Evolutionary conservation across 495 filamentous ascomycete genomes (phyloP).

Genomic region (Tuber aestivum): DNA sequence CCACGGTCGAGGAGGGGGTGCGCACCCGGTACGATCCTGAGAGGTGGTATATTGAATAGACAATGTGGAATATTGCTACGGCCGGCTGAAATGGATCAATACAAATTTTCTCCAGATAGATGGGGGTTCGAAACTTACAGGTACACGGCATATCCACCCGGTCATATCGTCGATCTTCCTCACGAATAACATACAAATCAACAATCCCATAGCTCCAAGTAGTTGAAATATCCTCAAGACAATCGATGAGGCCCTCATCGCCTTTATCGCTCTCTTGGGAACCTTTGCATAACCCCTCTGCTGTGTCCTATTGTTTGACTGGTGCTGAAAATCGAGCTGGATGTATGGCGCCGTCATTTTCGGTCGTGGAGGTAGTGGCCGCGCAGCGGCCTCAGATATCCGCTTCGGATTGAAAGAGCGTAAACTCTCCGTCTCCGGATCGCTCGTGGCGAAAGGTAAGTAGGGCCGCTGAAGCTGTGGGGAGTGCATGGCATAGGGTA

Average conservation of each 20-base stretch:
- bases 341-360: slow-evolving; percentile 28
- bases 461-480: background rate
- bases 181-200: slow-evolving; percentile 31
- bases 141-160: slow-evolving; percentile 35
- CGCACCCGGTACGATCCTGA: slow-evolving; percentile 33
- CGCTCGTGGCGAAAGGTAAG: background rate
- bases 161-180: slow-evolving; percentile 30
- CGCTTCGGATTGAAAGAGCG: slow-evolving; percentile 32
- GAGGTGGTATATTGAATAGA: slow-evolving; percentile 37
- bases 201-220: slow-evolving; percentile 30
- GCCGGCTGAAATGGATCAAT: slow-evolving; percentile 20
- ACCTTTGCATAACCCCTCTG: slow-evolving; percentile 12
- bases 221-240: slow-evolving; percentile 26
- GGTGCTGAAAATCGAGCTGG: slow-evolving; percentile 29
- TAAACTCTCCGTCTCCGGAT: background rate
- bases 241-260: slow-evolving; percentile 13
- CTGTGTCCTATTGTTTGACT: slow-evolving; percentile 15
- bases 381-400: slow-evolving; percentile 24
- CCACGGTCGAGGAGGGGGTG: slow-evolving; percentile 27
- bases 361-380: slow-evolving; percentile 18
- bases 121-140: slow-evolving; percentile 14
- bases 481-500: background rate
- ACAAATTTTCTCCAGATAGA: background rate
- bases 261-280: slow-evolving; percentile 11
- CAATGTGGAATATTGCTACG: slow-evolving; percentile 29